A percentile compares a stretch with the other conserved stretches of the same genome.
These are phyloP conservation scores for Aquilaria malaccensis DNA, from an alignment of 345 rosid genomes.

Conservation along the genomic window DNA sequence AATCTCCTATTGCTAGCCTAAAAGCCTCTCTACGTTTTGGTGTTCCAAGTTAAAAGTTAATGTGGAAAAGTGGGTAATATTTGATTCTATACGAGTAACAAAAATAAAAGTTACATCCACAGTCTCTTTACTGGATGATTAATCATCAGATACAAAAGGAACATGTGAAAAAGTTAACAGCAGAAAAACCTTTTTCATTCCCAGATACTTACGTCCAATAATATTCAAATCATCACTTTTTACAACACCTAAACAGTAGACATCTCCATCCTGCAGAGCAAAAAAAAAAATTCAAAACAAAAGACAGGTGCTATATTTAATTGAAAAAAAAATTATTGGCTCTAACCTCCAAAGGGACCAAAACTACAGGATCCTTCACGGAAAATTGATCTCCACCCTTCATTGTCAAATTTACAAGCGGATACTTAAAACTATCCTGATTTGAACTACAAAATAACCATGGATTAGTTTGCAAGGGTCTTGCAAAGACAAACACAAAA, in stretches of 20 bases:
- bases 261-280: slow-evolving; percentile 31
- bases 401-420: slow-evolving; percentile 61
- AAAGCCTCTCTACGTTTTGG: too few species aligned
- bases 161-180: too few species aligned
- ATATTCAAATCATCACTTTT: slow-evolving; percentile 62
- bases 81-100: too few species aligned
- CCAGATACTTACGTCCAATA: slow-evolving; percentile 78
- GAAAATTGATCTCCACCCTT: slow-evolving; percentile 58
- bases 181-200: too few species aligned
- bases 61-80: too few species aligned
- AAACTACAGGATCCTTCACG: slow-evolving; percentile 42
- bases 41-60: too few species aligned
- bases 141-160: too few species aligned
- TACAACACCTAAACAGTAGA: slow-evolving; percentile 69
- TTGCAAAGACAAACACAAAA: slow-evolving; percentile 5
- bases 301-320: slow-evolving; percentile 2
- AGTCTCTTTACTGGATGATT: too few species aligned
- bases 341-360: slow-evolving; percentile 32
- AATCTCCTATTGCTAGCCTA: too few species aligned
- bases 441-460: slow-evolving; percentile 27
- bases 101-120: too few species aligned
- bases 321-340: slow-evolving; percentile 1
- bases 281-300: background rate
- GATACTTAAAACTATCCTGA: slow-evolving; percentile 22
- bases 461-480: slow-evolving; percentile 2